phyloP scores from a whole-genome alignment of 805 yeast genomes.

The Cyberlindnera petersonii region DNA sequence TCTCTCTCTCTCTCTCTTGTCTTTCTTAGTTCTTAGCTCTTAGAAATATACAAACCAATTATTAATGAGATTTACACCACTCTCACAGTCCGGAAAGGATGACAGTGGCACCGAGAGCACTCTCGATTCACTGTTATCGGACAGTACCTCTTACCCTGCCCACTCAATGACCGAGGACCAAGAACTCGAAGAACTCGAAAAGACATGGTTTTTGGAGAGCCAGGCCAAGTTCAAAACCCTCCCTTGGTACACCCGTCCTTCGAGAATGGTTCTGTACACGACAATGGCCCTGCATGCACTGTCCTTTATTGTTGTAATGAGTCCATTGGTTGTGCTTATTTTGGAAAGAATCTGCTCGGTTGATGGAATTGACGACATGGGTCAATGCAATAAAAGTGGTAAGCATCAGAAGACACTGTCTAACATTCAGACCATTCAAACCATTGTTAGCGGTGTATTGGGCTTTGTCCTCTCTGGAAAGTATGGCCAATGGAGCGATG shows the following conservation, averaged over 20 bases:
- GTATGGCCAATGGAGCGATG: constrained; percentile 24
- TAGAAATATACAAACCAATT: too few species aligned
- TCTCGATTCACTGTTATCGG: too few species aligned
- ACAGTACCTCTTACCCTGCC: not conserved
- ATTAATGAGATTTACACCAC: too few species aligned
- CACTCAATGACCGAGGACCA: too few species aligned
- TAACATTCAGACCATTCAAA: constrained; percentile 17
- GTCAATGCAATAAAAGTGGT: too few species aligned
- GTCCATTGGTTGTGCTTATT: constrained; percentile 20
- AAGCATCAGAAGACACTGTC: constrained; percentile 18
- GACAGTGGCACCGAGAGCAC: too few species aligned
- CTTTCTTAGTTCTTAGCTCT: too few species aligned
- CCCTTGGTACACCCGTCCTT: constrained; percentile 20
- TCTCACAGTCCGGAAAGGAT: too few species aligned
- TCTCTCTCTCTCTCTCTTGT: too few species aligned
- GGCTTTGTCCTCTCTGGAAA: constrained; percentile 24
- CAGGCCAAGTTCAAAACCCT: not conserved
- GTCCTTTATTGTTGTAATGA: constrained; percentile 18
- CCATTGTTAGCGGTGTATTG: constrained; percentile 15
- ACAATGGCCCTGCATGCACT: constrained; percentile 15
- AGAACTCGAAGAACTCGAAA: constrained; percentile 6
- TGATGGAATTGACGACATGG: not conserved
- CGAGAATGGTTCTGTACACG: constrained; percentile 12
- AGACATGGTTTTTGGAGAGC: constrained; percentile 12
- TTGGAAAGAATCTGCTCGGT: constrained; percentile 13